These are phyloP conservation scores for Raffaelea ambrosiae DNA, from an alignment of 2,329 filamentous ascomycete species.

Conservation along the genomic window DNA sequence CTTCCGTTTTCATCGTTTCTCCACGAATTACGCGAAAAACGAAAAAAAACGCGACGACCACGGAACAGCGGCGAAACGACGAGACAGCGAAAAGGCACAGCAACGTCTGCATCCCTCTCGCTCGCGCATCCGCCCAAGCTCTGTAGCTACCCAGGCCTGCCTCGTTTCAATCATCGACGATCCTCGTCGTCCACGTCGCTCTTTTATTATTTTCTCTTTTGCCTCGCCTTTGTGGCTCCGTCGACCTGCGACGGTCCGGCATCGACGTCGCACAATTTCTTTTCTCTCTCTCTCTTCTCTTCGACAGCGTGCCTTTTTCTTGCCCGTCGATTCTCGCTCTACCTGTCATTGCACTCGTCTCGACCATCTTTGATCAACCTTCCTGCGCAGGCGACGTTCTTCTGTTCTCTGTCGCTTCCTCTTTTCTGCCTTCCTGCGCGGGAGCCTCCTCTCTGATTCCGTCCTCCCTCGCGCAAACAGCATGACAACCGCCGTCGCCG, in stretches of 20 bases:
- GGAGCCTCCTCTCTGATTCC: too few relatives aligned
- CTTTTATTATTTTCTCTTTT: background rate
- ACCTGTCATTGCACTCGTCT: too few relatives aligned
- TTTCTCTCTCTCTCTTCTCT: background rate
- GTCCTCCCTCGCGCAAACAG: too few relatives aligned
- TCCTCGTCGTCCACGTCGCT: background rate
- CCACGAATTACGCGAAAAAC: background rate
- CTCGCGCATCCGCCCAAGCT: too few relatives aligned
- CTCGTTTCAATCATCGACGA: background rate
- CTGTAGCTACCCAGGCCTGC: background rate
- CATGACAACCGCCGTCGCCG: slow-evolving; percentile 22
- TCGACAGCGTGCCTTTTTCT: too few relatives aligned
- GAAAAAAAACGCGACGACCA: background rate
- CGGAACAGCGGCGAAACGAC: background rate
- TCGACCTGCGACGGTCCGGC: background rate
- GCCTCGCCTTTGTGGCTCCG: too few relatives aligned
- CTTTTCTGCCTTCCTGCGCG: too few relatives aligned
- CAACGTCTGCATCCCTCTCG: too few relatives aligned
- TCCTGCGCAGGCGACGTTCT: too few relatives aligned
- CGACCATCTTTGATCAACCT: too few relatives aligned
- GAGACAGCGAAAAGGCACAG: background rate
- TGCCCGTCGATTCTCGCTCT: background rate
- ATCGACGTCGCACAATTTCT: background rate
- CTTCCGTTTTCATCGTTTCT: background rate
- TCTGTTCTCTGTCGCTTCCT: too few relatives aligned